Conservation (phyloP, 2,329 filamentous ascomycete genomes). For the Apiospora malaysiana region DNA sequence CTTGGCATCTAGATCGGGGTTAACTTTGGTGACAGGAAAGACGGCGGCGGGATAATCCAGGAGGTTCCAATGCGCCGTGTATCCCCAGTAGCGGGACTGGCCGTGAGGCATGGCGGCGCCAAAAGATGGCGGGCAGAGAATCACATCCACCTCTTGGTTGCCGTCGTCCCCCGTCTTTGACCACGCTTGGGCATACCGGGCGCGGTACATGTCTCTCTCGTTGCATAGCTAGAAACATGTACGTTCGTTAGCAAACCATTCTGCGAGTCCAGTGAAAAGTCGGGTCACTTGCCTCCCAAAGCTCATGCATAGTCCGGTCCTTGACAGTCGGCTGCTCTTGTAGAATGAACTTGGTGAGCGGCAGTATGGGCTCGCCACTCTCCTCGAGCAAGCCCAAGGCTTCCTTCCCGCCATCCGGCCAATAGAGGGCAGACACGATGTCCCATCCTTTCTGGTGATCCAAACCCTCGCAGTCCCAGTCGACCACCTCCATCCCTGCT, state of each 20-base stretch:
- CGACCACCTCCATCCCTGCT: constrained; percentile 26
- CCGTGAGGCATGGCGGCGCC: constrained; percentile 51
- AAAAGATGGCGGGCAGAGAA: constrained; percentile 56
- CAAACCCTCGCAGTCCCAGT: constrained; percentile 27
- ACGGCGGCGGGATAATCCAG: constrained; percentile 58
- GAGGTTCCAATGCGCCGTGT: constrained; percentile 61
- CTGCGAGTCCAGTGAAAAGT: neutral
- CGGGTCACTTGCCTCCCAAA: constrained; percentile 40
- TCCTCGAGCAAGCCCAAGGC: constrained; percentile 48
- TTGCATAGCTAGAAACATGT: constrained; percentile 23
- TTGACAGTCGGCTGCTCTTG: constrained; percentile 50
- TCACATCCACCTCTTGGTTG: constrained; percentile 48
- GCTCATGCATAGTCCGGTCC: constrained; percentile 46
- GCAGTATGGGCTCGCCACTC: constrained; percentile 55
- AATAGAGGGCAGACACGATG: constrained; percentile 48
- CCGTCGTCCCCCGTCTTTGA: constrained; percentile 25
- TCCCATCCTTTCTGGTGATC: constrained; percentile 30
- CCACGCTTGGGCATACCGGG: constrained; percentile 28
- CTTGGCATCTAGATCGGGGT: constrained; percentile 46
- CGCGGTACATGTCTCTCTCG: constrained; percentile 32
- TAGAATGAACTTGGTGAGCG: constrained; percentile 56
- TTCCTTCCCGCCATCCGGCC: constrained; percentile 54
- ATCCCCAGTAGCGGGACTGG: constrained; percentile 57
- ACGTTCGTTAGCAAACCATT: neutral
- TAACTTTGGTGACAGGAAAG: constrained; percentile 54